These are phyloP conservation scores for Musa troglodytarum DNA, from an alignment of 176 grass and related monocot genomes.

Conservation along the genomic window DNA sequence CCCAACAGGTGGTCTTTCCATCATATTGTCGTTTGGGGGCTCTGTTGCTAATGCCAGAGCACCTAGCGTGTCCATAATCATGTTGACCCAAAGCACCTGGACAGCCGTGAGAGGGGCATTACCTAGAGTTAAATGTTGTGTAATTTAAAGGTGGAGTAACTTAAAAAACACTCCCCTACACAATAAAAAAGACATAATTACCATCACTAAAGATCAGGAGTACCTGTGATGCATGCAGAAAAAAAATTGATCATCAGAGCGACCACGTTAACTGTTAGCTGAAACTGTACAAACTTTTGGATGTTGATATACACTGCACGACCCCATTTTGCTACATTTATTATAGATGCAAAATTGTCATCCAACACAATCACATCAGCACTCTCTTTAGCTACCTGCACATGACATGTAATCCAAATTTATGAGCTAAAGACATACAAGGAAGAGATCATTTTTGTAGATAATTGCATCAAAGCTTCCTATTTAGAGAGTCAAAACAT, in stretches of 20 bases:
- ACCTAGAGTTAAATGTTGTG: slow-evolving; percentile 30
- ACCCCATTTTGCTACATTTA: slow-evolving; percentile 86
- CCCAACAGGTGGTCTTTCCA: slow-evolving; percentile 61
- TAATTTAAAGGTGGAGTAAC: not conserved
- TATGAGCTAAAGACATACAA: not conserved
- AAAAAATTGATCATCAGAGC: slow-evolving; percentile 86
- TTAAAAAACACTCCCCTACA: not conserved
- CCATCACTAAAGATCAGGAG: not conserved
- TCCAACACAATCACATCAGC: slow-evolving; percentile 93
- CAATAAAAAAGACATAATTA: not conserved
- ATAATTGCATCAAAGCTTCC: not conserved
- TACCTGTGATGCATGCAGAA: slow-evolving; percentile 76
- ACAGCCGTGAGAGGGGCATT: slow-evolving; percentile 80
- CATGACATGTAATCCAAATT: not conserved
- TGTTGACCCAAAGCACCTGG: slow-evolving; percentile 86
- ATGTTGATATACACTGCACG: slow-evolving; percentile 96
- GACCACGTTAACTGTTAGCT: slow-evolving; percentile 82
- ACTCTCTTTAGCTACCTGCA: slow-evolving; percentile 93
- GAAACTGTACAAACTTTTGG: slow-evolving; percentile 96
- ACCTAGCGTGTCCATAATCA: slow-evolving; percentile 94
- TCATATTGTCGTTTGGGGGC: slow-evolving; percentile 48
- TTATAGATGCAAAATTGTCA: slow-evolving; percentile 89
- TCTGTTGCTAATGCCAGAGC: slow-evolving; percentile 84
- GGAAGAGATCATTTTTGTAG: not conserved
- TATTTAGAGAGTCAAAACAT: not conserved